These are phyloP conservation scores for Fusarium subglutinans DNA, from an alignment of 2,329 filamentous ascomycete genomes.

Conservation along the genomic window DNA sequence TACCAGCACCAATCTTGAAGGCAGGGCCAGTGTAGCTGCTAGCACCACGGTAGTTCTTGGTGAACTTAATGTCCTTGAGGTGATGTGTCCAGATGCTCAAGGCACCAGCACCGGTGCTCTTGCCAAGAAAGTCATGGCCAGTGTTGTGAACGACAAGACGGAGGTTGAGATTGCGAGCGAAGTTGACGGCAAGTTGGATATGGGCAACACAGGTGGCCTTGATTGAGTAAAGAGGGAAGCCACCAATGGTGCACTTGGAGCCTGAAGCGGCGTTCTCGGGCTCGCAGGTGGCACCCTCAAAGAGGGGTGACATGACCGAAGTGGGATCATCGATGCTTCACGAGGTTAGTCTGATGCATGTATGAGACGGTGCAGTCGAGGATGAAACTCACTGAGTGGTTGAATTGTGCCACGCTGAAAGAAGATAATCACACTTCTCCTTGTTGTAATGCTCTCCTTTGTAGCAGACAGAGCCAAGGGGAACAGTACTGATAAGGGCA, in stretches of 20 bases:
- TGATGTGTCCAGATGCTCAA: constrained; percentile 53
- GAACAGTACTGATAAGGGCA: constrained; percentile 46
- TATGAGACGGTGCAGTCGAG: neutral
- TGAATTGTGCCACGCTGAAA: constrained; percentile 6
- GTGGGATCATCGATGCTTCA: constrained; percentile 47
- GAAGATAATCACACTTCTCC: neutral
- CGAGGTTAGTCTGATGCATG: neutral
- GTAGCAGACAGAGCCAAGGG: constrained; percentile 48
- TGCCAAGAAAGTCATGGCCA: constrained; percentile 63
- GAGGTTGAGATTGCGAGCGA: constrained; percentile 57
- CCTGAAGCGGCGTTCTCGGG: constrained; percentile 40
- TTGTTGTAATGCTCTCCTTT: constrained; percentile 28
- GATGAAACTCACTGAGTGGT: constrained; percentile 22
- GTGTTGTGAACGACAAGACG: constrained; percentile 61
- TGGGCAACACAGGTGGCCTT: constrained; percentile 54
- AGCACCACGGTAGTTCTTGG: constrained; percentile 51
- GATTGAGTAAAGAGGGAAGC: constrained; percentile 54
- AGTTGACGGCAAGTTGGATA: constrained; percentile 58
- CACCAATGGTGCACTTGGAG: constrained; percentile 52
- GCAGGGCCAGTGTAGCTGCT: constrained; percentile 59
- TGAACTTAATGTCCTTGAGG: constrained; percentile 53
- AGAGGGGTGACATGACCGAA: constrained; percentile 53
- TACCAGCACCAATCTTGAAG: constrained; percentile 63
- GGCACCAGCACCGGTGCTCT: constrained; percentile 63
- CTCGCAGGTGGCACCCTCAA: constrained; percentile 50